phyloP scores from a whole-genome alignment of 352 stramenopile species.

The Phytophthora hybrid region DNA sequence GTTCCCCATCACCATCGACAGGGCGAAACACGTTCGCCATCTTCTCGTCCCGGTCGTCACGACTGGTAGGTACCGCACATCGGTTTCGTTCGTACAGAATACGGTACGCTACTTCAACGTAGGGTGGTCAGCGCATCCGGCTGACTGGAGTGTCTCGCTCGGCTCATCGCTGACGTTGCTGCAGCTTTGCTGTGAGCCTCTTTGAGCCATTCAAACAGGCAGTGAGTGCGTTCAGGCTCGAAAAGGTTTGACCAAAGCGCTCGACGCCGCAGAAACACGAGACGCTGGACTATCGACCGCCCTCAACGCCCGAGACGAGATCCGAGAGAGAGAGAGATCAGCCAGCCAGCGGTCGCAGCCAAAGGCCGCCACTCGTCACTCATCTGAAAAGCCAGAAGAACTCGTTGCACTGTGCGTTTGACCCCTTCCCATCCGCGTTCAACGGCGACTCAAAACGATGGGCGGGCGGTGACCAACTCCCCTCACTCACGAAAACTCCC shows the following conservation, averaged over 20 bases:
- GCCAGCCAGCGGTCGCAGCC: background rate
- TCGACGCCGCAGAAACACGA: constrained; percentile 9
- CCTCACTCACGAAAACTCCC: constrained; percentile 20
- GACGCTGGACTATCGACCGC: constrained; percentile 16
- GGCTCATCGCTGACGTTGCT: too few relatives aligned
- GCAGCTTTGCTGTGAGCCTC: too few relatives aligned
- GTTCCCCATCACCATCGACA: too few relatives aligned
- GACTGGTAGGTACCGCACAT: constrained; percentile 6
- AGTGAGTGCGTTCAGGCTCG: too few relatives aligned
- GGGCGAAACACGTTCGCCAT: background rate
- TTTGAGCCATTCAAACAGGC: too few relatives aligned
- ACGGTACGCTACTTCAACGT: constrained; percentile 6
- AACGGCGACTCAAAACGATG: background rate
- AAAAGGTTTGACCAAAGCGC: too few relatives aligned
- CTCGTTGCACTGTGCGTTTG: constrained; percentile 6
- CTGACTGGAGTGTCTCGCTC: background rate
- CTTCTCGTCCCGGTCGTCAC: constrained; percentile 18
- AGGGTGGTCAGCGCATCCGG: too few relatives aligned
- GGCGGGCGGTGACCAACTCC: background rate
- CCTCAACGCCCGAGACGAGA: background rate
- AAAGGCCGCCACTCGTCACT: background rate
- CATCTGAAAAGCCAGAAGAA: constrained; percentile 4
- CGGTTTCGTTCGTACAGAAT: background rate
- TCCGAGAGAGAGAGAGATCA: background rate
- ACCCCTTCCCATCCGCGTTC: background rate